phyloP scores from a whole-genome alignment of 2,329 filamentous ascomycete genomes.

The Epichloe coenophiala region DNA sequence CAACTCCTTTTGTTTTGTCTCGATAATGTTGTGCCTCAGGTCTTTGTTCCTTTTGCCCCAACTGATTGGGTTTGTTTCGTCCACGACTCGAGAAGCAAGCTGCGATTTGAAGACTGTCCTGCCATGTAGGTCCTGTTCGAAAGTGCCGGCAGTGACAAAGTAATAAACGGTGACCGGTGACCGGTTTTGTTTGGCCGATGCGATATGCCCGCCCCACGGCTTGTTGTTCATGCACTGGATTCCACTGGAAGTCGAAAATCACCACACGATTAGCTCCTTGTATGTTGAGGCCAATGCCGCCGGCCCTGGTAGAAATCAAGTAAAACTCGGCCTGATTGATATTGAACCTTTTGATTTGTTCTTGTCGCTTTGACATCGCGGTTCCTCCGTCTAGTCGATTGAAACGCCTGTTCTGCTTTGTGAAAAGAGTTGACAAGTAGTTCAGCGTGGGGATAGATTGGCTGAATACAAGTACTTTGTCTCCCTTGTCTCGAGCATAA shows the following conservation, averaged over 20 bases:
- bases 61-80: constrained; percentile 65
- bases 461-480: constrained; percentile 74
- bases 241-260: constrained; percentile 73
- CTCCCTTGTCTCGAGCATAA: constrained; percentile 43
- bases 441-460: constrained; percentile 57
- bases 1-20: constrained; percentile 38
- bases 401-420: constrained; percentile 31
- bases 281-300: constrained; percentile 74
- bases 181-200: constrained; percentile 65
- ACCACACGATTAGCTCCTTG: constrained; percentile 73
- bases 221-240: constrained; percentile 71
- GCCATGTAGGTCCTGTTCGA: constrained; percentile 62
- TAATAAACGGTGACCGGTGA: constrained; percentile 57
- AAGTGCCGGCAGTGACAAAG: constrained; percentile 67
- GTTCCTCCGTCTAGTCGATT: constrained; percentile 57
- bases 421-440: constrained; percentile 49
- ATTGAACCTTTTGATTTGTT: constrained; percentile 57
- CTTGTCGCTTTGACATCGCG: constrained; percentile 41
- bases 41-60: constrained; percentile 43
- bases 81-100: constrained; percentile 65
- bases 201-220: constrained; percentile 79
- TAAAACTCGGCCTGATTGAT: constrained; percentile 42
- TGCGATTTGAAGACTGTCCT: constrained; percentile 71
- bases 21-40: constrained; percentile 45
- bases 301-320: constrained; percentile 72